Conservation (phyloP, 768 basidiomycete species). For the Agaricus subrufescens region DNA sequence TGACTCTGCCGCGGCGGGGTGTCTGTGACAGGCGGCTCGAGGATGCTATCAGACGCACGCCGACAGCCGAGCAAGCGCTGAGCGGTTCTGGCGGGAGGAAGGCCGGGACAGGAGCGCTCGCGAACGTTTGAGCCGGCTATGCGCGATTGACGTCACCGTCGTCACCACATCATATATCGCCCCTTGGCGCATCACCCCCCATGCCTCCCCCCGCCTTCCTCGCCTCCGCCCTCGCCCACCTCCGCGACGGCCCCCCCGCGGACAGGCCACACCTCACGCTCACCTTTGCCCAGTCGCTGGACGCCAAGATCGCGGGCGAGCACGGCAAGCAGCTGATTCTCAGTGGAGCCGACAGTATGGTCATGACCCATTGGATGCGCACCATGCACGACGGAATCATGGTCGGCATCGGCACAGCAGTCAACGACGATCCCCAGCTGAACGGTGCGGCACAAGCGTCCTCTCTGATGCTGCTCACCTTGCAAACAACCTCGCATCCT, state of each 20-base stretch:
- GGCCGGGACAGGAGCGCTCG: too few relatives aligned
- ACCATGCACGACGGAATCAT: conserved; percentile 91
- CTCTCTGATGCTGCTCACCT: background rate
- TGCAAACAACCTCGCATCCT: background rate
- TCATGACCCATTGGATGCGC: conserved; percentile 96
- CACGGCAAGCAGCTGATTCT: conserved; percentile 72
- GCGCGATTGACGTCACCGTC: too few relatives aligned
- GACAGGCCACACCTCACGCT: conserved; percentile 64
- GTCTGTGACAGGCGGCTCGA: too few relatives aligned
- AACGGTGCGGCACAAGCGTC: conserved; percentile 53
- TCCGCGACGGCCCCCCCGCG: conserved; percentile 12
- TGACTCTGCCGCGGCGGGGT: background rate
- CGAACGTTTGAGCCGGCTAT: too few relatives aligned
- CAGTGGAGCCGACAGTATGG: conserved; percentile 82
- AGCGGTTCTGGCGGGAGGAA: too few relatives aligned
- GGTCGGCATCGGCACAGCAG: conserved; percentile 83
- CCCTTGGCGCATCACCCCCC: background rate
- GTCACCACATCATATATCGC: background rate
- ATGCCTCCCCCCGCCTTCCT: conserved; percentile 14
- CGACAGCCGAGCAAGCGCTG: too few relatives aligned
- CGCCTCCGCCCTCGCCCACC: conserved; percentile 18
- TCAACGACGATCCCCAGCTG: conserved; percentile 93
- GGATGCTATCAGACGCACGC: too few relatives aligned
- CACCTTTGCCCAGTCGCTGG: conserved; percentile 82
- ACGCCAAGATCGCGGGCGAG: conserved; percentile 82